A percentile compares a stretch with the other conserved stretches of the same genome.
Evolutionary conservation across 768 basidiomycete species (phyloP).

Genomic region (Zangia roseola): DNA sequence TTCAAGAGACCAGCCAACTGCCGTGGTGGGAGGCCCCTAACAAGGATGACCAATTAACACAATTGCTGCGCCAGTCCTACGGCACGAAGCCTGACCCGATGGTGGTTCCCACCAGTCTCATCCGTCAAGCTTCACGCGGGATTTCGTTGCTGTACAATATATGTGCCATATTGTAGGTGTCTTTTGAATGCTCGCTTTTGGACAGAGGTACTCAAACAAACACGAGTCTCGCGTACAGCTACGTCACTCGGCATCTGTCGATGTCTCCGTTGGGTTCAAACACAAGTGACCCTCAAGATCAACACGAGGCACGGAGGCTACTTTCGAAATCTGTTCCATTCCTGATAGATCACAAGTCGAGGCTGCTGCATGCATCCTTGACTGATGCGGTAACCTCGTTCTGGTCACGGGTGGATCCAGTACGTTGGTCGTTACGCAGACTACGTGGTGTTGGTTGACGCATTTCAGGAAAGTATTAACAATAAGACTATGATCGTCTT

Average conservation of each 20-base stretch:
- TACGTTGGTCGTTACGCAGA: slow-evolving; percentile 9
- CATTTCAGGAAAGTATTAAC: slow-evolving; percentile 31
- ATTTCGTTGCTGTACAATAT: slow-evolving; percentile 66
- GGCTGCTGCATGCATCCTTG: slow-evolving; percentile 48
- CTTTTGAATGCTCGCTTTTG: background rate
- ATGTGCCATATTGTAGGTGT: slow-evolving; percentile 61
- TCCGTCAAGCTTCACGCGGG: slow-evolving; percentile 37
- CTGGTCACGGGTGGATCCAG: slow-evolving; percentile 60
- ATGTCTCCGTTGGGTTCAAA: slow-evolving; percentile 54
- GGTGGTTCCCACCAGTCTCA: slow-evolving; percentile 43
- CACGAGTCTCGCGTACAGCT: slow-evolving; percentile 66
- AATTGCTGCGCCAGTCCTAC: slow-evolving; percentile 18
- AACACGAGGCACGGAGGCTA: slow-evolving; percentile 44
- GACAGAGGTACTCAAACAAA: background rate
- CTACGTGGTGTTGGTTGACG: slow-evolving; percentile 8
- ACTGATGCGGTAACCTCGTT: slow-evolving; percentile 56
- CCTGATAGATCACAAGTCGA: slow-evolving; percentile 58
- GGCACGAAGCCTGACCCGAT: slow-evolving; percentile 46
- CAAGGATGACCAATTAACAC: slow-evolving; percentile 1
- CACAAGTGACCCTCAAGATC: slow-evolving; percentile 40
- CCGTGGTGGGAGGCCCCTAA: slow-evolving; percentile 72
- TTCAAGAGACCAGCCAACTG: slow-evolving; percentile 45
- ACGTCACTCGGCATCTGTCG: slow-evolving; percentile 59
- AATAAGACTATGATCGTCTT: slow-evolving; percentile 50
- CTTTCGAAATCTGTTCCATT: slow-evolving; percentile 63